Evolutionary conservation across 192 early-diverging fungal genomes (phyloP).

Genomic region (Geranomyces variabilis): DNA sequence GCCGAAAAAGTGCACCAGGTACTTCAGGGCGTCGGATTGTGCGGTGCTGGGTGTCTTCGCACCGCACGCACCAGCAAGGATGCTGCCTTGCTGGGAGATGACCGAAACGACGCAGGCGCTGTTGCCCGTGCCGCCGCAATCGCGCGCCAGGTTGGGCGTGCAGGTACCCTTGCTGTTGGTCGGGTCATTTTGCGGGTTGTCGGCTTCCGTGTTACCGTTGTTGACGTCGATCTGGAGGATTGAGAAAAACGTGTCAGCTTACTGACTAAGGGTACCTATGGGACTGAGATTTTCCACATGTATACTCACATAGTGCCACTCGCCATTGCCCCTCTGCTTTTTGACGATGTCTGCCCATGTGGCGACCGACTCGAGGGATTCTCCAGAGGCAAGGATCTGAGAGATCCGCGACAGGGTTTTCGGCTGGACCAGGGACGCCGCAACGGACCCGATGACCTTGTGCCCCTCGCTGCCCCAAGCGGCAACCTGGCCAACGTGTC

Average conservation of each 20-base stretch:
- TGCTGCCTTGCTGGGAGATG: conserved; percentile 8
- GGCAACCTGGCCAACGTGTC: neutral
- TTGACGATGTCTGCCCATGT: conserved; percentile 30
- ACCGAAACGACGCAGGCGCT: conserved; percentile 20
- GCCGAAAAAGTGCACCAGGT: conserved; percentile 17
- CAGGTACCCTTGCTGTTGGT: conserved; percentile 16
- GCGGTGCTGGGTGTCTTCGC: neutral
- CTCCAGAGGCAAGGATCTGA: conserved; percentile 12
- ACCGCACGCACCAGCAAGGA: conserved; percentile 2
- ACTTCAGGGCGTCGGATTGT: conserved; percentile 26
- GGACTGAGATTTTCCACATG: too few species aligned
- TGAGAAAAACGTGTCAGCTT: too few species aligned
- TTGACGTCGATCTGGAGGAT: conserved; percentile 30
- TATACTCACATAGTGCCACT: conserved; percentile 22
- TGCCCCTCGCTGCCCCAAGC: conserved; percentile 3
- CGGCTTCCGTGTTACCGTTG: too few species aligned
- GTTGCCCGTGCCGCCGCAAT: conserved; percentile 1
- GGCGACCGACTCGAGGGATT: conserved; percentile 3
- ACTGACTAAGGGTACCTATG: too few species aligned
- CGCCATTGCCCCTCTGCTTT: conserved; percentile 5
- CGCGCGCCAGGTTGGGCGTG: conserved; percentile 16
- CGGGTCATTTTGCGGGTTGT: conserved; percentile 10
- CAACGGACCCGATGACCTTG: conserved; percentile 26
- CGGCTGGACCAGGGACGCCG: conserved; percentile 22
- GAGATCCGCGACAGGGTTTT: conserved; percentile 9